These are phyloP conservation scores for Eucalyptus tenuipes DNA, from an alignment of 345 rosid genomes.

Conservation along the genomic window DNA sequence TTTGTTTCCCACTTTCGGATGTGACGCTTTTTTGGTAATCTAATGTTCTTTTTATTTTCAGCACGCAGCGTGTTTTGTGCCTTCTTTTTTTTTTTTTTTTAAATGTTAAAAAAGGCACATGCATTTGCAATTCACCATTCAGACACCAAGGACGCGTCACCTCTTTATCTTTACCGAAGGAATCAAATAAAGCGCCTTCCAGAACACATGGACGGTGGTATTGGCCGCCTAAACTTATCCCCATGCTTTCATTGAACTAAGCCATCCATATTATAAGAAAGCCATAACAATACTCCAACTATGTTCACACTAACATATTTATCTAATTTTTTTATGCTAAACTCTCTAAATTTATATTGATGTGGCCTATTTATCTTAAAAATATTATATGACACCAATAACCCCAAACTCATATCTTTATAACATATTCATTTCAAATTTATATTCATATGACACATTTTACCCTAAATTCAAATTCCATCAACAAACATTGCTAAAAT, in stretches of 20 bases:
- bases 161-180: neutral
- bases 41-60: neutral
- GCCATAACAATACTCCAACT: neutral
- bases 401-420: neutral
- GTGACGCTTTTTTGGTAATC: neutral
- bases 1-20: neutral
- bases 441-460: too few relatives aligned
- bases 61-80: neutral
- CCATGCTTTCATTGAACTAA: neutral
- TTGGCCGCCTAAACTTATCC: neutral
- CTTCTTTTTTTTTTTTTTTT: rapidly evolving
- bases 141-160: neutral
- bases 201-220: neutral
- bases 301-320: neutral
- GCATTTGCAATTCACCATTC: neutral
- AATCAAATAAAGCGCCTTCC: neutral
- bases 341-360: too few relatives aligned
- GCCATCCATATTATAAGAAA: neutral
- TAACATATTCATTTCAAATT: neutral
- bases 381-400: too few relatives aligned
- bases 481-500: too few relatives aligned
- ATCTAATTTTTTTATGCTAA: too few relatives aligned
- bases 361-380: too few relatives aligned
- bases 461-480: rapidly evolving
- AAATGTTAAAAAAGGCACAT: neutral